Conservation (phyloP, 495 filamentous ascomycete species). For the Aspergillus cavernicola region DNA sequence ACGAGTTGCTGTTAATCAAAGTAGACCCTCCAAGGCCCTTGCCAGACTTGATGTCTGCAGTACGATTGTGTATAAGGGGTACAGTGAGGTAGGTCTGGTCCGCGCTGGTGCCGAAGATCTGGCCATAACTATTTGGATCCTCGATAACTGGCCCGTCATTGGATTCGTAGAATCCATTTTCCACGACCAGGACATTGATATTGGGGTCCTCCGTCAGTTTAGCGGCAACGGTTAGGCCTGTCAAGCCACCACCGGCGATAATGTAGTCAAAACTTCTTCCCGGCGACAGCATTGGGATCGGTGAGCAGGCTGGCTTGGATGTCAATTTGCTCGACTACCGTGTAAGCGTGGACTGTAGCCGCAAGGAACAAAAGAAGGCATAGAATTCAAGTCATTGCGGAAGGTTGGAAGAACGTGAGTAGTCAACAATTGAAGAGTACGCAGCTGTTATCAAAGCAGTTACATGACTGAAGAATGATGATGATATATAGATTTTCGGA, state of each 20-base stretch:
- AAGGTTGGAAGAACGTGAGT: too few species aligned
- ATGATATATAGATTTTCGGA: too few species aligned
- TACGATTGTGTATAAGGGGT: constrained; percentile 16
- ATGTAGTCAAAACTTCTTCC: constrained; percentile 27
- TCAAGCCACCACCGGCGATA: constrained; percentile 33
- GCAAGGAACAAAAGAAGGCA: too few species aligned
- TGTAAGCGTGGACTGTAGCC: too few species aligned
- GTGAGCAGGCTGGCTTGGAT: constrained; percentile 19
- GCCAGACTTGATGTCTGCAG: constrained; percentile 18
- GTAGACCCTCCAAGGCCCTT: constrained; percentile 52
- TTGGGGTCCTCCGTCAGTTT: constrained; percentile 44
- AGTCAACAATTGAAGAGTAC: too few species aligned
- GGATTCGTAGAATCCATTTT: constrained; percentile 40
- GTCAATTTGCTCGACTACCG: neutral
- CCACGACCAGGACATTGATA: constrained; percentile 49
- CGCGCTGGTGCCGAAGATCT: constrained; percentile 29
- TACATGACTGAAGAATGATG: too few species aligned
- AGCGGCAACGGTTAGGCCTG: constrained; percentile 31
- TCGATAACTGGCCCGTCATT: constrained; percentile 31
- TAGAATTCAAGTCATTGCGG: too few species aligned
- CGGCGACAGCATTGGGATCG: constrained; percentile 18
- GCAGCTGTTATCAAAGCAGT: too few species aligned
- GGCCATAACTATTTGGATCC: constrained; percentile 32
- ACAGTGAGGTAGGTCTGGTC: constrained; percentile 20
- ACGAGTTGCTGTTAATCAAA: constrained; percentile 51